Percentiles rank a stretch among this genome's conserved stretches.
These are phyloP conservation scores for Penicillium cinerascens DNA, from an alignment of 495 filamentous ascomycete genomes.

Conservation along the genomic window DNA sequence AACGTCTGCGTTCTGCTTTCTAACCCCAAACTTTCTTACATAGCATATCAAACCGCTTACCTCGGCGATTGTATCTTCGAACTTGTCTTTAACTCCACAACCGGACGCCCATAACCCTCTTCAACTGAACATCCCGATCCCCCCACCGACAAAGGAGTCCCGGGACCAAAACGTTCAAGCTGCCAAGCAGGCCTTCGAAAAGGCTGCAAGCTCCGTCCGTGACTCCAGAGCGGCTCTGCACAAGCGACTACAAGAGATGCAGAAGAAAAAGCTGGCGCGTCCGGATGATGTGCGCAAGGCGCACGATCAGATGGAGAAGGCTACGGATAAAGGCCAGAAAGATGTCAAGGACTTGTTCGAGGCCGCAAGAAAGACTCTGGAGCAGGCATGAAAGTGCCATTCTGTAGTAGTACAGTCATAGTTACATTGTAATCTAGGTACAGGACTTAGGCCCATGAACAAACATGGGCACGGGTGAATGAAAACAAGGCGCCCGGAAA, in stretches of 20 bases:
- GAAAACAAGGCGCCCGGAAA: neutral
- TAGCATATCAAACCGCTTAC: constrained; percentile 68
- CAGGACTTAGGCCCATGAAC: neutral
- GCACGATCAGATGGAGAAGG: constrained; percentile 67
- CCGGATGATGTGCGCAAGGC: constrained; percentile 68
- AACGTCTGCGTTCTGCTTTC: neutral
- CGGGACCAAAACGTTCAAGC: constrained; percentile 49
- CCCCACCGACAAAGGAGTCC: constrained; percentile 62
- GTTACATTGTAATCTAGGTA: constrained; percentile 23
- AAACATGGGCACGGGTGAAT: neutral
- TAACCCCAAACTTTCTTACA: constrained; percentile 7
- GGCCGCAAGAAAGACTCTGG: constrained; percentile 56
- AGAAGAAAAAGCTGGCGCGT: constrained; percentile 51
- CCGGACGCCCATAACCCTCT: constrained; percentile 62
- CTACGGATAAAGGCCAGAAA: constrained; percentile 64
- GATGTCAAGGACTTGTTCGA: constrained; percentile 70
- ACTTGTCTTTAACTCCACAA: constrained; percentile 71
- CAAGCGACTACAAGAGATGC: constrained; percentile 61
- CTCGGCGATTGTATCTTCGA: constrained; percentile 64
- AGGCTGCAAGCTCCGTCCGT: constrained; percentile 49
- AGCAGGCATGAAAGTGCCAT: constrained; percentile 28
- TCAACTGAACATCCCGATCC: constrained; percentile 69
- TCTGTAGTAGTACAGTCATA: constrained; percentile 13
- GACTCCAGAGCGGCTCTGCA: constrained; percentile 56
- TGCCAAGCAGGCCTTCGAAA: constrained; percentile 60